A percentile compares a stretch with the other conserved stretches of the same genome.
Conservation (phyloP, 2,329 filamentous ascomycete species). For the Stagonosporopsis cucurbitacearum region DNA sequence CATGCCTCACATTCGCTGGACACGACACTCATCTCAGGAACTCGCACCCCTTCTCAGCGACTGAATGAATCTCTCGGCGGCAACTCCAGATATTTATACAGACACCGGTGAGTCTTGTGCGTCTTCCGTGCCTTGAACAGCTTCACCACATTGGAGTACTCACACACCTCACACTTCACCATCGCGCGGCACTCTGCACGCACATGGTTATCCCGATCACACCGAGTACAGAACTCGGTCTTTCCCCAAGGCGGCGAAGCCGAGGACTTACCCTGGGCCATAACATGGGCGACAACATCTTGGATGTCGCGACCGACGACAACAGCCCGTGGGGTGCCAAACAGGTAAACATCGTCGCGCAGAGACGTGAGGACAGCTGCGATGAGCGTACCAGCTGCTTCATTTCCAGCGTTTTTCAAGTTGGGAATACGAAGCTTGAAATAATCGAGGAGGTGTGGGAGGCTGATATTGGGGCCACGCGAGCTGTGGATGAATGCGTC, state of each 20-base stretch:
- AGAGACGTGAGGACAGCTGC: too few relatives aligned
- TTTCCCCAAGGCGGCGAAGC: neutral
- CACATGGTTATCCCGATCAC: neutral
- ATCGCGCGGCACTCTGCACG: neutral
- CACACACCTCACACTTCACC: neutral
- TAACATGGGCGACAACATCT: neutral
- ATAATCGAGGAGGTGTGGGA: conserved; percentile 17
- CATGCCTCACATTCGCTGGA: too few relatives aligned
- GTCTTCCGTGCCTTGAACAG: neutral
- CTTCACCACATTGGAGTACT: neutral
- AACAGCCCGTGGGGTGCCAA: neutral
- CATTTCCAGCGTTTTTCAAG: too few relatives aligned
- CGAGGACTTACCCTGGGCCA: neutral
- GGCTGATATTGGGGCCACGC: conserved; percentile 17
- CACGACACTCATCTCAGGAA: too few relatives aligned
- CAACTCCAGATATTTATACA: neutral
- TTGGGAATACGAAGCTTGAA: neutral
- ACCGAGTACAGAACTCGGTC: neutral
- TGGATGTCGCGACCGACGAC: neutral
- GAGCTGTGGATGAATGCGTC: neutral
- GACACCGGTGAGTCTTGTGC: neutral
- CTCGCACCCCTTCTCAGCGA: too few relatives aligned
- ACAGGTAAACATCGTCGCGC: too few relatives aligned
- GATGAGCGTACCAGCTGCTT: too few relatives aligned
- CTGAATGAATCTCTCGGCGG: neutral